phyloP scores from a whole-genome alignment of 495 filamentous ascomycete genomes.

The Xanthoparmelia taractica region DNA sequence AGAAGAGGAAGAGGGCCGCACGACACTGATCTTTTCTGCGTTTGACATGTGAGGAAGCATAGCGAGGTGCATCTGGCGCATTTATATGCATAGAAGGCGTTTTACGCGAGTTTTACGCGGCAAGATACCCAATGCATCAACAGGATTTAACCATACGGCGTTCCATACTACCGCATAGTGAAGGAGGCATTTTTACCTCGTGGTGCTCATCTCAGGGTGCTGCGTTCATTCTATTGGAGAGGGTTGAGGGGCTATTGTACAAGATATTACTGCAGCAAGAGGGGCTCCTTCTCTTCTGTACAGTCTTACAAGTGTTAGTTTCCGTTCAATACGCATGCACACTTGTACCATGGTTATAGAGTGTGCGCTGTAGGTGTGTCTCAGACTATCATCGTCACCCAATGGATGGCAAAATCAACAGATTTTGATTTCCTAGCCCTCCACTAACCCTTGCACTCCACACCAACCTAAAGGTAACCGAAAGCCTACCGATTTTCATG shows the following conservation, averaged over 20 bases:
- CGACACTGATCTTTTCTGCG: not conserved
- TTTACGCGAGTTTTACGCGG: not conserved
- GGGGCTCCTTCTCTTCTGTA: not conserved
- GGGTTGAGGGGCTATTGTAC: not conserved
- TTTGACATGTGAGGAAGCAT: not conserved
- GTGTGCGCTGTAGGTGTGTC: not conserved
- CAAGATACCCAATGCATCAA: constrained; percentile 2
- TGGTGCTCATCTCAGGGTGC: not conserved
- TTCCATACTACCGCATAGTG: not conserved
- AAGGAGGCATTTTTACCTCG: not conserved
- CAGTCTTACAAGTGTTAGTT: not conserved
- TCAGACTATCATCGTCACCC: not conserved
- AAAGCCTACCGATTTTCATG: not conserved
- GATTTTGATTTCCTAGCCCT: not conserved
- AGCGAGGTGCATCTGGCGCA: constrained; percentile 1
- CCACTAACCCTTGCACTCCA: not conserved
- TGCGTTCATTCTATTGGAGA: not conserved
- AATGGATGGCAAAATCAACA: not conserved
- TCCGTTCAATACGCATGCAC: not conserved
- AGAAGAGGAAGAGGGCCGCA: constrained; percentile 1
- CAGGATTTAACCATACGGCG: not conserved
- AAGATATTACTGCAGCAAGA: not conserved
- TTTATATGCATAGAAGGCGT: not conserved
- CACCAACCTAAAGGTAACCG: not conserved
- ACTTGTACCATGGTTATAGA: not conserved